These are phyloP conservation scores for Tylopilus intermedius DNA, from an alignment of 768 basidiomycete species.

Conservation along the genomic window DNA sequence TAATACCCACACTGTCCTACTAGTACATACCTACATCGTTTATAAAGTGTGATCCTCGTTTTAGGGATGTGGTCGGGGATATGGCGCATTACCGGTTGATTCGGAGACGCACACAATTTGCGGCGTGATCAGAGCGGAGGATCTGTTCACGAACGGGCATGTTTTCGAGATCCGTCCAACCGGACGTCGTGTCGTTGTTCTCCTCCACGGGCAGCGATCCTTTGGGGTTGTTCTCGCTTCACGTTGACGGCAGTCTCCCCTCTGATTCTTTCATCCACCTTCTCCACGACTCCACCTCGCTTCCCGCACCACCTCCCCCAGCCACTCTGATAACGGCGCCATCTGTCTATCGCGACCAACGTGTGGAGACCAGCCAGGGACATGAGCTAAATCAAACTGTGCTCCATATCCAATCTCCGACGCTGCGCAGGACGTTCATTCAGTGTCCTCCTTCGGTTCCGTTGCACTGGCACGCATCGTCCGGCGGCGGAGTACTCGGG, in stretches of 20 bases:
- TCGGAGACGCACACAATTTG: conserved; percentile 12
- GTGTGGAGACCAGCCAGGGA: conserved; percentile 30
- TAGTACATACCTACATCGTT: conserved; percentile 7
- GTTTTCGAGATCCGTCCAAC: conserved; percentile 58
- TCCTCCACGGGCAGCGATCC: conserved; percentile 67
- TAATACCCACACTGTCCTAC: neutral
- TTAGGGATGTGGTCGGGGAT: neutral
- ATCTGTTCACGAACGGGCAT: conserved; percentile 26
- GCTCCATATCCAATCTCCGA: conserved; percentile 77
- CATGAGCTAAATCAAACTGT: conserved; percentile 57
- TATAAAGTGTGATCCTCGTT: too few species aligned
- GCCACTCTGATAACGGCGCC: conserved; percentile 43
- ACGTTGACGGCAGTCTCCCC: conserved; percentile 46
- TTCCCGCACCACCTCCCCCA: conserved; percentile 44
- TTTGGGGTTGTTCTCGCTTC: conserved; percentile 48
- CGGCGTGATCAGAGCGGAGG: conserved; percentile 17
- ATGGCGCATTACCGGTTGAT: neutral
- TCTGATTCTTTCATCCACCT: conserved; percentile 63
- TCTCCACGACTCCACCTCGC: conserved; percentile 53
- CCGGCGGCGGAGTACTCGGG: conserved; percentile 38
- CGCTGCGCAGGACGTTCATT: conserved; percentile 61
- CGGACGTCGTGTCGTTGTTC: conserved; percentile 64
- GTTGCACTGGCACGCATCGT: neutral
- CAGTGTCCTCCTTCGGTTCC: conserved; percentile 47
- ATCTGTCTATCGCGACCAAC: conserved; percentile 25